These are phyloP conservation scores for Lichtheimia corymbifera DNA, from an alignment of 371 early-diverging fungal species.

Conservation along the genomic window DNA sequence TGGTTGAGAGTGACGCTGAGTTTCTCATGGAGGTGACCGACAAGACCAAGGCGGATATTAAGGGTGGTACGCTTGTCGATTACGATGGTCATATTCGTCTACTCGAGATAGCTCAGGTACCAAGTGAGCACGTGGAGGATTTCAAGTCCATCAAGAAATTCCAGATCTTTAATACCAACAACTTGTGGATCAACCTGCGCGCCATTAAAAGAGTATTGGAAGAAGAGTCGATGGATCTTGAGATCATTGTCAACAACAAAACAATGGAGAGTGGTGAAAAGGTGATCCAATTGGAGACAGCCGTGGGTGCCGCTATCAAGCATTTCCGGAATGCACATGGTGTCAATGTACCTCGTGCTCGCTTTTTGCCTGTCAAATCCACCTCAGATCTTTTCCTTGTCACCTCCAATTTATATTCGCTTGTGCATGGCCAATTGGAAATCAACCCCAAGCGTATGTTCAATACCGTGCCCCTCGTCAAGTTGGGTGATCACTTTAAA, in stretches of 20 bases:
- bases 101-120: conserved; percentile 99
- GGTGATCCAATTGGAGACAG: conserved; percentile 99
- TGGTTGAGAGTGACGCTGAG: conserved; percentile 88
- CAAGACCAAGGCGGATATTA: conserved; percentile 99
- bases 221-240: conserved; percentile 82
- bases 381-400: conserved; percentile 98
- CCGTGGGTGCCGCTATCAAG: conserved; percentile 99
- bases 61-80: conserved; percentile 99
- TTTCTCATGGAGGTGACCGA: conserved; percentile 99
- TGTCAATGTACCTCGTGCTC: conserved; percentile 96
- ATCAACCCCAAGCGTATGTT: conserved; percentile 94
- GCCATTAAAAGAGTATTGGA: conserved; percentile 95
- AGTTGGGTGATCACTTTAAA: conserved; percentile 98
- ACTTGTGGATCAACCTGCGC: conserved; percentile 96
- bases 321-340: conserved; percentile 97
- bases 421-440: conserved; percentile 90
- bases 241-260: conserved; percentile 98
- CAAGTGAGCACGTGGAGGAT: conserved; percentile 94
- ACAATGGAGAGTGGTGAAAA: conserved; percentile 84
- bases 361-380: conserved; percentile 99
- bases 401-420: conserved; percentile 92
- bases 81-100: conserved; percentile 95
- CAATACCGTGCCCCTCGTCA: conserved; percentile 91
- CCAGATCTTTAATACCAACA: conserved; percentile 99
- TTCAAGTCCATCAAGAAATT: conserved; percentile 99